Conservation (phyloP, 2,329 filamentous ascomycete genomes). For the Fusarium nygamai region DNA sequence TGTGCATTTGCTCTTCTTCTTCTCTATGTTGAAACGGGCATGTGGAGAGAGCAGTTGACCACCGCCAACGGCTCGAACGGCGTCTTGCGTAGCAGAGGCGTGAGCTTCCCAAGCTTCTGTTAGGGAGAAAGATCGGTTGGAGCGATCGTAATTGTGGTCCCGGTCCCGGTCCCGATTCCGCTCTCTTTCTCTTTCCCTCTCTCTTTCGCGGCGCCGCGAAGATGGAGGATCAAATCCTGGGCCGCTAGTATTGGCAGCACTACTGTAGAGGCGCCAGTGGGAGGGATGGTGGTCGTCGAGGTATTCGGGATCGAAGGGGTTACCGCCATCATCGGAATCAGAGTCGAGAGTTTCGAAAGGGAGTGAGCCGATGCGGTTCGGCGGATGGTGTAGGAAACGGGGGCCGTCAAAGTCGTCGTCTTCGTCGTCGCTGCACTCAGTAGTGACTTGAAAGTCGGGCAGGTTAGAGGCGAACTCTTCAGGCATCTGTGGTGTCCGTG, state of each 20-base stretch:
- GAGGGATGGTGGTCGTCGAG: slow-evolving; percentile 41
- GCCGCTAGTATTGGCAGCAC: slow-evolving; percentile 17
- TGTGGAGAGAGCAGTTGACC: slow-evolving; percentile 75
- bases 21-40: slow-evolving; percentile 85
- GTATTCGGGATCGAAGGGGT: slow-evolving; percentile 44
- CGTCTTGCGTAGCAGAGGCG: slow-evolving; percentile 65
- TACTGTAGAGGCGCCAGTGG: slow-evolving; percentile 39
- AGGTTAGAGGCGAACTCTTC: slow-evolving; percentile 61
- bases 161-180: slow-evolving; percentile 6
- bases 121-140: slow-evolving; percentile 39
- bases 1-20: slow-evolving; percentile 84
- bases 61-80: slow-evolving; percentile 65
- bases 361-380: slow-evolving; percentile 63
- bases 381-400: slow-evolving; percentile 51
- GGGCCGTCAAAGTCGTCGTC: slow-evolving; percentile 50
- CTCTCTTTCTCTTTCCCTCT: slow-evolving; percentile 32
- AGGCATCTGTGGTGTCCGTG: slow-evolving; percentile 65
- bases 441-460: slow-evolving; percentile 64
- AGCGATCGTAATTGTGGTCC: slow-evolving; percentile 28
- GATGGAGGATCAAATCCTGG: slow-evolving; percentile 24
- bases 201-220: slow-evolving; percentile 27
- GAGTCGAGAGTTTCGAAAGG: slow-evolving; percentile 63
- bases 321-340: slow-evolving; percentile 46
- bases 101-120: slow-evolving; percentile 57
- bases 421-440: slow-evolving; percentile 70